Evolutionary conservation across 2,329 filamentous ascomycete genomes (phyloP).

Genomic region (Sphaerostilbella broomeana): DNA sequence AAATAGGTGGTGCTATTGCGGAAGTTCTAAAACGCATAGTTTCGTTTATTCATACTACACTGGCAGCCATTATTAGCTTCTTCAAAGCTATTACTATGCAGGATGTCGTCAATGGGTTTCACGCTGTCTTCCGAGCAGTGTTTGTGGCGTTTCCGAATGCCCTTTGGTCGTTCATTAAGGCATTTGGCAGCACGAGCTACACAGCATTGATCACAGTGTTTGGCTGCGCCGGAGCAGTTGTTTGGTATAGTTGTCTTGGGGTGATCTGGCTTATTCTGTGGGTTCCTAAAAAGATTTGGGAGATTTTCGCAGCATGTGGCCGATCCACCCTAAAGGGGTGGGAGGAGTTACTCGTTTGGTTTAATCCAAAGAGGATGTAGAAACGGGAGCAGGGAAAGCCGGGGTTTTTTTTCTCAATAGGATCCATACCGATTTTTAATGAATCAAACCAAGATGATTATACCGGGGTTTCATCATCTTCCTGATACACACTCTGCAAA

Average conservation of each 20-base stretch:
- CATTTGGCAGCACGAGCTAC: conserved; percentile 20
- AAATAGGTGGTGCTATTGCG: conserved; percentile 20
- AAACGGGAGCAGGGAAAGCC: no score
- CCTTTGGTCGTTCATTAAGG: conserved; percentile 20
- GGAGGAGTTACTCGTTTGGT: conserved; percentile 26
- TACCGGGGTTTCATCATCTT: no score
- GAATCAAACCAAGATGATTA: no score
- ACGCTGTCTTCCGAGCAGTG: conserved; percentile 22
- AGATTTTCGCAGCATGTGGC: conserved; percentile 26
- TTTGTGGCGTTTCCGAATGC: conserved; percentile 26
- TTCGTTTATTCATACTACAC: conserved; percentile 31
- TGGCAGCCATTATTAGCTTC: conserved; percentile 28
- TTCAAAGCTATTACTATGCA: conserved; percentile 30
- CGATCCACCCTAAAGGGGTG: conserved; percentile 25
- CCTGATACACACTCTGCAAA: no score
- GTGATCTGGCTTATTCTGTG: conserved; percentile 28
- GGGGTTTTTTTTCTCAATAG: no score
- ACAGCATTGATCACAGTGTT: conserved; percentile 26
- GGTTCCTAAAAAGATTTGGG: conserved; percentile 28
- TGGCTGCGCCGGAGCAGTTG: conserved; percentile 22
- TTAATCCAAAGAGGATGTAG: conserved; percentile 6
- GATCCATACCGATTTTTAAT: no score
- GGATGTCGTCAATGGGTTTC: conserved; percentile 34
- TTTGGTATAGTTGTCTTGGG: conserved; percentile 22
- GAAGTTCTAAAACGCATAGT: conserved; percentile 22